Conservation (phyloP, 2,329 filamentous ascomycete species). For the Phialophora macrospora region DNA sequence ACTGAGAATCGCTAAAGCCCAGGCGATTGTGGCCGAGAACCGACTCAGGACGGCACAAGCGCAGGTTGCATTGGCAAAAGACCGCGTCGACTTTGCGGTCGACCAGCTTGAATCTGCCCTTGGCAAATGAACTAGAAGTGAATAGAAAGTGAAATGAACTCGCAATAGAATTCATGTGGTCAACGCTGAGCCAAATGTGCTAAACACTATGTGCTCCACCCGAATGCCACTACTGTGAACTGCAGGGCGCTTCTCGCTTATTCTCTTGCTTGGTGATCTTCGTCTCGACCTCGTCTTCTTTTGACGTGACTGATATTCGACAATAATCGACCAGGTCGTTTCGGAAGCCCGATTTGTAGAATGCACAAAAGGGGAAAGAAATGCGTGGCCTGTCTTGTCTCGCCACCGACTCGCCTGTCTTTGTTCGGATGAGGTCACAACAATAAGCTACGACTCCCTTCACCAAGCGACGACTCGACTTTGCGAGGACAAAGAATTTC, state of each 20-base stretch:
- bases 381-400: background rate
- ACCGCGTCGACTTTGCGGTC: background rate
- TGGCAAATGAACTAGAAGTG: background rate
- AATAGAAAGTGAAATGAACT: background rate
- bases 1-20: conserved; percentile 5
- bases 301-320: background rate
- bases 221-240: background rate
- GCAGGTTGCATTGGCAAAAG: background rate
- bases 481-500: background rate
- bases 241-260: background rate
- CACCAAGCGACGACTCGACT: background rate
- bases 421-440: background rate
- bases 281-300: background rate
- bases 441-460: background rate
- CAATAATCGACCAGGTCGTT: background rate
- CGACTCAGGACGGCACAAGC: conserved; percentile 1
- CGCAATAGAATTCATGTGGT: background rate
- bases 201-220: background rate
- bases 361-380: background rate
- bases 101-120: background rate
- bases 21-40: background rate
- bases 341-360: background rate
- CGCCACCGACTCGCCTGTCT: too few species aligned
- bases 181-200: background rate
- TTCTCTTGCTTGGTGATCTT: background rate